These are phyloP conservation scores for Saccharomycopsis sp. DNA, from an alignment of 805 yeast species.

Conservation along the genomic window DNA sequence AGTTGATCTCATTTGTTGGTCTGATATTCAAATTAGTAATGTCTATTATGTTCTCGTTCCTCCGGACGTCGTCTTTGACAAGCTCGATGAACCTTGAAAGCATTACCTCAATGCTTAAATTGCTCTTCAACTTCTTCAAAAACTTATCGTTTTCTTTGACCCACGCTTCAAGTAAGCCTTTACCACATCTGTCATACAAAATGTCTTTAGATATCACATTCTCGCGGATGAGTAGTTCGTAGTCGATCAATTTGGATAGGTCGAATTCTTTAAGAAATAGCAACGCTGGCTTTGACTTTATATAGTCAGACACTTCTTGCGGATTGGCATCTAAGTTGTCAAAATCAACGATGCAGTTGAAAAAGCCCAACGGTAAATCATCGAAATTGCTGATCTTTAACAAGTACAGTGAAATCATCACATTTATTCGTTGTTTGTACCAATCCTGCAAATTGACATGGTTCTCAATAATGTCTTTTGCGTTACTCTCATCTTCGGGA, in stretches of 20 bases:
- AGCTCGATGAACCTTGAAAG: constrained; percentile 10
- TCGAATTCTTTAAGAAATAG: constrained; percentile 9
- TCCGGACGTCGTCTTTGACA: constrained; percentile 9
- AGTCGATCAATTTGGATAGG: constrained; percentile 8
- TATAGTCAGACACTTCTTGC: constrained; percentile 5
- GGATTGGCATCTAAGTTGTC: constrained; percentile 5
- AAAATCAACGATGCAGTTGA: constrained; percentile 13
- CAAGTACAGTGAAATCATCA: constrained; percentile 16
- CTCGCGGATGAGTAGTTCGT: constrained; percentile 11
- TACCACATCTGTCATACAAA: constrained; percentile 1
- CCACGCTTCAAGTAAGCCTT: constrained; percentile 14
- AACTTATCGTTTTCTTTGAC: constrained; percentile 20
- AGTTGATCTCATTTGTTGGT: constrained; percentile 4
- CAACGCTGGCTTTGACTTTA: constrained; percentile 14
- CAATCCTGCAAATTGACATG: constrained; percentile 7
- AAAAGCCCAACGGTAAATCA: constrained; percentile 15
- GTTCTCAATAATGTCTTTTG: not conserved
- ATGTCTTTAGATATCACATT: constrained; percentile 18
- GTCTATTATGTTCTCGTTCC: constrained; percentile 1
- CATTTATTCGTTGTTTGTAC: constrained; percentile 16
- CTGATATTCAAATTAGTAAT: not conserved
- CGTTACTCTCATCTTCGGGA: not conserved
- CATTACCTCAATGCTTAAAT: constrained; percentile 16
- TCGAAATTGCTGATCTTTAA: constrained; percentile 13
- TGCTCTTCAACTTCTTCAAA: constrained; percentile 18